phyloP scores from a whole-genome alignment of 2,329 filamentous ascomycete species.

The Aureobasidium sp. region DNA sequence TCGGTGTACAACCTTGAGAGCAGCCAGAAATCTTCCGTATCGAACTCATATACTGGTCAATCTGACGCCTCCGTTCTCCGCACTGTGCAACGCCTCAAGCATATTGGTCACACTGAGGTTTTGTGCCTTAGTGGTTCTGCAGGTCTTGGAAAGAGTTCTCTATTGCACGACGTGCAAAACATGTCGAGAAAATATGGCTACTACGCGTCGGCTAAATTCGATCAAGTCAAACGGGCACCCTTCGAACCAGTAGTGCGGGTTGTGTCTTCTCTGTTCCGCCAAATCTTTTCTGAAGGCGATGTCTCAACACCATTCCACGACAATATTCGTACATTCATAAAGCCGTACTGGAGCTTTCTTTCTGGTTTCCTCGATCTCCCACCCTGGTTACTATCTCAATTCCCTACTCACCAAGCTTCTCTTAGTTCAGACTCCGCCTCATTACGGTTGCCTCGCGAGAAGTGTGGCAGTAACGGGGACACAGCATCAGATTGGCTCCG shows the following conservation, averaged over 20 bases:
- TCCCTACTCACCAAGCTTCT: slow-evolving; percentile 7
- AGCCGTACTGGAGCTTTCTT: slow-evolving; percentile 49
- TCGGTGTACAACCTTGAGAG: neutral
- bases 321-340: slow-evolving; percentile 45
- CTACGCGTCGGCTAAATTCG: slow-evolving; percentile 52
- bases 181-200: slow-evolving; percentile 50
- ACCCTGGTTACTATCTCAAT: slow-evolving; percentile 50
- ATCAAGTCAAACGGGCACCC: slow-evolving; percentile 48
- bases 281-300: slow-evolving; percentile 57
- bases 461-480: slow-evolving; percentile 18
- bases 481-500: slow-evolving; percentile 37
- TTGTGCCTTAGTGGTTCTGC: slow-evolving; percentile 48
- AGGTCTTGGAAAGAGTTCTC: slow-evolving; percentile 52
- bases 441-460: slow-evolving; percentile 3
- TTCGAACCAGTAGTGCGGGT: slow-evolving; percentile 53
- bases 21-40: neutral
- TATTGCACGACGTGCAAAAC: slow-evolving; percentile 50
- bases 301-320: slow-evolving; percentile 54
- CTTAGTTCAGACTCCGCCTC: neutral
- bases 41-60: neutral
- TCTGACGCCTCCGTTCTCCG: slow-evolving; percentile 23
- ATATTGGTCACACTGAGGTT: slow-evolving; percentile 50
- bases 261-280: slow-evolving; percentile 53
- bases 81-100: slow-evolving; percentile 39
- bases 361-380: slow-evolving; percentile 52